These are phyloP conservation scores for Globisporangium viniferum DNA, from an alignment of 352 stramenopile genomes.

Conservation along the genomic window DNA sequence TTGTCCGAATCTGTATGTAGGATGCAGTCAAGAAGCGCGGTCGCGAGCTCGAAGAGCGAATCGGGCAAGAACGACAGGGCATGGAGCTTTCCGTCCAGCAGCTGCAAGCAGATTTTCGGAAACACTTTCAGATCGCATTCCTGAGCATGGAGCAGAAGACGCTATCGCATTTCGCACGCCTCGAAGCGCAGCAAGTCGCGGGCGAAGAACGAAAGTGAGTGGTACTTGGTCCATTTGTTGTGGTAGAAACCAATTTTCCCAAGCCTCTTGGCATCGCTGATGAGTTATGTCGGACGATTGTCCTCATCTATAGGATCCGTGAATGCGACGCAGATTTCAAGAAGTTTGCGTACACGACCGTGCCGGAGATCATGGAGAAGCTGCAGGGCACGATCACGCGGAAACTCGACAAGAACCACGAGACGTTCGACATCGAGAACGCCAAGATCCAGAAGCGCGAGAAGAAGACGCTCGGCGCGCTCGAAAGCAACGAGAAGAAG, in stretches of 20 bases:
- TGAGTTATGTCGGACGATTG: background rate
- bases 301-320: constrained; percentile 30
- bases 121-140: constrained; percentile 51
- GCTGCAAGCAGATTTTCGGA: constrained; percentile 37
- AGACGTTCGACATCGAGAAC: constrained; percentile 93
- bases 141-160: constrained; percentile 55
- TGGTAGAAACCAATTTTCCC: background rate
- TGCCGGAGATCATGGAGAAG: constrained; percentile 87
- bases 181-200: constrained; percentile 50
- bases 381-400: constrained; percentile 85
- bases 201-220: constrained; percentile 46
- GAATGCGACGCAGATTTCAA: constrained; percentile 52
- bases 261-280: background rate
- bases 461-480: constrained; percentile 74
- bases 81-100: constrained; percentile 63
- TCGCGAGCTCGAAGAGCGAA: constrained; percentile 41
- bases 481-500: constrained; percentile 63
- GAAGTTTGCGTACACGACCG: constrained; percentile 76
- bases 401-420: constrained; percentile 87
- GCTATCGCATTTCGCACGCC: constrained; percentile 51
- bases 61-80: constrained; percentile 48
- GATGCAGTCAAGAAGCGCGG: constrained; percentile 70
- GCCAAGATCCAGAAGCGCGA: constrained; percentile 90
- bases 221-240: background rate
- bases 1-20: constrained; percentile 27